Conservation (phyloP, 2,329 filamentous ascomycete genomes). For the Teratosphaeria nubilosa region DNA sequence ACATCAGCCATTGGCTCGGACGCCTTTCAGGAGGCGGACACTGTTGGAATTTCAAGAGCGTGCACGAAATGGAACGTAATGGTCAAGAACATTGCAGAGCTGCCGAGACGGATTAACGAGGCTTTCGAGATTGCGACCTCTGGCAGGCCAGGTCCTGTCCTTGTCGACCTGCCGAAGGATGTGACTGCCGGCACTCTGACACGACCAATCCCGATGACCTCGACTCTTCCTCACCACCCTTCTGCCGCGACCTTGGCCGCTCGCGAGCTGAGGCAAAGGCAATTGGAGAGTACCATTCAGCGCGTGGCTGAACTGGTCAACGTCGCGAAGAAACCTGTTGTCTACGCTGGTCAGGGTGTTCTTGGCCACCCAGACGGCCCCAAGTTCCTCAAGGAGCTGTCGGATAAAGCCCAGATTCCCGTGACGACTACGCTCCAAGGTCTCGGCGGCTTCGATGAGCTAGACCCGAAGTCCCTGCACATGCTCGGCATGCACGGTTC, state of each 20-base stretch:
- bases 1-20: slow-evolving; percentile 88
- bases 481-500: slow-evolving; percentile 99
- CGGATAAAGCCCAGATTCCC: slow-evolving; percentile 82
- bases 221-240: slow-evolving; percentile 64
- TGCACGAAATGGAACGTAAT: slow-evolving; percentile 99
- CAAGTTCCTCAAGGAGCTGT: slow-evolving; percentile 69
- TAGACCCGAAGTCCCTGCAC: slow-evolving; percentile 86
- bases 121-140: slow-evolving; percentile 96
- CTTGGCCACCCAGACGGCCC: slow-evolving; percentile 71
- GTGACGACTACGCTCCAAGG: slow-evolving; percentile 95
- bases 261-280: slow-evolving; percentile 58
- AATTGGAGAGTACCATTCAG: slow-evolving; percentile 62
- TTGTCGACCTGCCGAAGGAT: slow-evolving; percentile 95
- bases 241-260: slow-evolving; percentile 79
- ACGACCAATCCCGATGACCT: slow-evolving; percentile 71
- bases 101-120: slow-evolving; percentile 90
- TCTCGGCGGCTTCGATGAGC: slow-evolving; percentile 83
- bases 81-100: slow-evolving; percentile 89
- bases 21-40: slow-evolving; percentile 93
- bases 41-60: slow-evolving; percentile 83
- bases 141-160: slow-evolving; percentile 83
- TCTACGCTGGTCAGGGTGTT: slow-evolving; percentile 89
- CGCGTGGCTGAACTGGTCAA: slow-evolving; percentile 78
- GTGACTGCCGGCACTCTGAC: slow-evolving; percentile 78
- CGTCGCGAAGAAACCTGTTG: slow-evolving; percentile 81